Evolutionary conservation across 2,329 filamentous ascomycete genomes (phyloP), one percentile per base, ranked within the genome.

Genomic region (Stromatinia cepivora): DNA sequence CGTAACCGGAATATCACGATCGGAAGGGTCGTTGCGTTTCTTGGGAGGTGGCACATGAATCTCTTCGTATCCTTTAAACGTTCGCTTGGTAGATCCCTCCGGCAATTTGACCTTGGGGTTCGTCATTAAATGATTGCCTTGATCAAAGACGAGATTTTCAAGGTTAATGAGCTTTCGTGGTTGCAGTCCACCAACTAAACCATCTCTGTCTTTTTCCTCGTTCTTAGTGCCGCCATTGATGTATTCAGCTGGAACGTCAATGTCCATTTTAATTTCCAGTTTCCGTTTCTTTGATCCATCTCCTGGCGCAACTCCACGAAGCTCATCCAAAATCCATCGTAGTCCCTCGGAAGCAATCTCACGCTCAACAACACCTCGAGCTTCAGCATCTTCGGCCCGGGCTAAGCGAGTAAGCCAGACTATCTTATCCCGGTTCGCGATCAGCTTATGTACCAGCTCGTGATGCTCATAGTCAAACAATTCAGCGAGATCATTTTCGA

Each of bases 121-220:
- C n/a, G 95, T 98, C 94, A 98, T 99, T 56, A 99, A 85, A 82
- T 99, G 95, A 77, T 98, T 99, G 66, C 95, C 95, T 81, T 98
- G 94, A 75, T 98, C 95, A 78, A 99, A 99, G 52, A 97, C 87
- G 46, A 99, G 87, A 76, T 98, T 98, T 70, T 99, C 94, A 65
- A 99, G 84, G 78, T 98, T 98, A 79, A 99, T 93, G 57, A 93
- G 82, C 78, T 92, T 92, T 74, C 90, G 90, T 3, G 96, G 95
- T 76, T 95, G 92, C 50, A 99, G 84, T 20, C 93, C 93, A 67
- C 94, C 92, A 45, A 93, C 85, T 28, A 97, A 82, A 66, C 87
- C 86, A 65, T 89, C 90, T 62, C 93, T 91, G 39, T 82, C 80
- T 31, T 82, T 79, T 59, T 85, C 85, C 71, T 91, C 87, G 57